Evolutionary conservation across 768 basidiomycete genomes (phyloP).

Genomic region (Mycena leptocephala): DNA sequence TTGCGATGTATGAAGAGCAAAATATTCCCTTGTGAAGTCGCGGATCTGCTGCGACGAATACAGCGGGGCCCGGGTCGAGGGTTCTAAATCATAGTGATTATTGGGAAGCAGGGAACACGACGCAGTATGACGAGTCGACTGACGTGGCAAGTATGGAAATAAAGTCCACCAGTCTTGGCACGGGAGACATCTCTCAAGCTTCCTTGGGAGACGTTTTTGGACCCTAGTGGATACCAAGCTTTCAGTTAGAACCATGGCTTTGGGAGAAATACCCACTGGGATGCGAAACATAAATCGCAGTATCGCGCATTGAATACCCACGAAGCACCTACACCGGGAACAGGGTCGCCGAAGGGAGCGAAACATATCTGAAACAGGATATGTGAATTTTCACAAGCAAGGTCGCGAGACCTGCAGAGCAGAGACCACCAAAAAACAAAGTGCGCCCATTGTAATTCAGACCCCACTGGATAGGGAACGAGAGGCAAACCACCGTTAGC

Average conservation of each 20-base stretch:
- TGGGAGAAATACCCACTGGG: not conserved
- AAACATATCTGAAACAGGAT: not conserved
- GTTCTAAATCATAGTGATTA: not conserved
- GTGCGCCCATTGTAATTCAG: not conserved
- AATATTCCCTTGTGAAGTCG: not conserved
- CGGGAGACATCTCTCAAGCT: not conserved
- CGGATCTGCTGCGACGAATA: not conserved
- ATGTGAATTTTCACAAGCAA: not conserved
- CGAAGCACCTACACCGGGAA: not conserved
- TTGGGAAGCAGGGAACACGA: not conserved
- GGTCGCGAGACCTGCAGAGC: not conserved
- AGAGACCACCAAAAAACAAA: not conserved
- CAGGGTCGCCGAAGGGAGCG: not conserved
- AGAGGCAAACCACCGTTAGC: not conserved
- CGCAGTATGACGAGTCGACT: not conserved
- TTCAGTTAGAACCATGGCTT: not conserved
- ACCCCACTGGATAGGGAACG: not conserved
- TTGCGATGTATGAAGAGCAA: not conserved
- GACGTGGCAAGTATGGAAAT: not conserved
- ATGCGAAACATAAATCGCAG: not conserved
- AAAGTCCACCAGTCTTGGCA: not conserved
- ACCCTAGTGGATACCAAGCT: not conserved
- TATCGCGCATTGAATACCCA: not conserved
- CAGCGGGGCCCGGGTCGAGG: not conserved
- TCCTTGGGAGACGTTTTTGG: not conserved